phyloP scores from a whole-genome alignment of 2,329 filamentous ascomycete genomes.

The Xylaria polymorpha region DNA sequence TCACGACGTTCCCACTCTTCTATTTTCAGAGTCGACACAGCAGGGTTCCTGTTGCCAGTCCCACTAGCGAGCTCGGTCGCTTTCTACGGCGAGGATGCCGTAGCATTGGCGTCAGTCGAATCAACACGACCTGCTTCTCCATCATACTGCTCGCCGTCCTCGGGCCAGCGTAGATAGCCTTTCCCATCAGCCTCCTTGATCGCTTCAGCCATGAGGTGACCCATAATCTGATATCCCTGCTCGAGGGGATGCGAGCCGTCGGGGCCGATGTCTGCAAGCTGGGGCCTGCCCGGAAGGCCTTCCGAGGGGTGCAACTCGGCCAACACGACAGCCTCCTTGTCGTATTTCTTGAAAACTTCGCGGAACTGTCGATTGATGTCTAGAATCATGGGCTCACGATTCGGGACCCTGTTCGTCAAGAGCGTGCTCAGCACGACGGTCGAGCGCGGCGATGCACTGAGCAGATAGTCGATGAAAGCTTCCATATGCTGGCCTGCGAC shows the following conservation, averaged over 20 bases:
- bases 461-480: slow-evolving; percentile 48
- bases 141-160: slow-evolving; percentile 44
- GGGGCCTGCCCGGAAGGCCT: slow-evolving; percentile 42
- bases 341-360: slow-evolving; percentile 43
- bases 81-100: slow-evolving; percentile 34
- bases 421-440: slow-evolving; percentile 50
- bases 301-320: slow-evolving; percentile 49
- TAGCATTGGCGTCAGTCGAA: slow-evolving; percentile 24
- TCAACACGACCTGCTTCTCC: slow-evolving; percentile 42
- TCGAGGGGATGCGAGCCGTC: slow-evolving; percentile 48
- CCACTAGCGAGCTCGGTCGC: slow-evolving; percentile 11
- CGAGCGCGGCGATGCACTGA: slow-evolving; percentile 44
- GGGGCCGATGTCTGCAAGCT: slow-evolving; percentile 43
- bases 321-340: slow-evolving; percentile 46
- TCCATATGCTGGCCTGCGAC: slow-evolving; percentile 45
- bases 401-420: slow-evolving; percentile 46
- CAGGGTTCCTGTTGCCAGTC: background rate
- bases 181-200: slow-evolving; percentile 44
- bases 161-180: slow-evolving; percentile 45
- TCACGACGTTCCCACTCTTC: background rate
- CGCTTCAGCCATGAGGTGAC: slow-evolving; percentile 43
- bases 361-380: slow-evolving; percentile 48
- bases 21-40: background rate
- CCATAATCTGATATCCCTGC: slow-evolving; percentile 48
- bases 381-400: slow-evolving; percentile 45